phyloP scores from a whole-genome alignment of 352 stramenopile species.

The Lagenidium sp. region DNA sequence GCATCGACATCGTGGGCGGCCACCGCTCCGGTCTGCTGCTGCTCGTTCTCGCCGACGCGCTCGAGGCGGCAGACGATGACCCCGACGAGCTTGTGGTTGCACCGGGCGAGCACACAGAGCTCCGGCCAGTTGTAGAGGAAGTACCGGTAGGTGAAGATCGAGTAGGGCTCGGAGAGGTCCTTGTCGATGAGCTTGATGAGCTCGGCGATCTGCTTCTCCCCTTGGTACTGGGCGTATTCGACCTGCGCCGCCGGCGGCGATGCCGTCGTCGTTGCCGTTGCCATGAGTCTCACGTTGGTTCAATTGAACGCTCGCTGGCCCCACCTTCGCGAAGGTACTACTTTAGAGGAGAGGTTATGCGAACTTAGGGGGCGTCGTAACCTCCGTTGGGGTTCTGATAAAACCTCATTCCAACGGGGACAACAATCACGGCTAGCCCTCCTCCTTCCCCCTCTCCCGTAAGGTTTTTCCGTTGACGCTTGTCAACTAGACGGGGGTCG shows the following conservation, averaged over 20 bases:
- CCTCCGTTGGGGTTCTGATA: too few relatives aligned
- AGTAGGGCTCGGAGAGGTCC: constrained; percentile 94
- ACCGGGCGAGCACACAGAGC: constrained; percentile 82
- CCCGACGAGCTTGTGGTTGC: constrained; percentile 84
- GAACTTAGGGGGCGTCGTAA: too few relatives aligned
- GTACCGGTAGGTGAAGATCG: constrained; percentile 96
- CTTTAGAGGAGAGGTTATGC: too few relatives aligned
- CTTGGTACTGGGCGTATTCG: constrained; percentile 67
- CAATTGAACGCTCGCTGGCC: too few relatives aligned
- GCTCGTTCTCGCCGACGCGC: constrained; percentile 51
- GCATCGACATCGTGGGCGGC: constrained; percentile 7
- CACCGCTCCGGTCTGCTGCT: not conserved
- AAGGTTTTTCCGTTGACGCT: too few relatives aligned
- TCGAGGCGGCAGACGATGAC: constrained; percentile 92
- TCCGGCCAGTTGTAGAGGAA: constrained; percentile 94
- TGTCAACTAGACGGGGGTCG: too few relatives aligned
- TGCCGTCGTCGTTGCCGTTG: too few relatives aligned
- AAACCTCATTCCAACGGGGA: too few relatives aligned
- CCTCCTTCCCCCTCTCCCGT: too few relatives aligned
- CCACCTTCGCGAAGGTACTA: too few relatives aligned
- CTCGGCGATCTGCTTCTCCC: constrained; percentile 85
- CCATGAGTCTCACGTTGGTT: too few relatives aligned
- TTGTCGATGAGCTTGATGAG: constrained; percentile 92
- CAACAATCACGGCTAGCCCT: too few relatives aligned
- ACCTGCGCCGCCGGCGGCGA: constrained; percentile 9